Base-by-base conservation (phyloP, 192 early-diverging fungal species). In the Gorgonomyces haynaldii region DNA sequence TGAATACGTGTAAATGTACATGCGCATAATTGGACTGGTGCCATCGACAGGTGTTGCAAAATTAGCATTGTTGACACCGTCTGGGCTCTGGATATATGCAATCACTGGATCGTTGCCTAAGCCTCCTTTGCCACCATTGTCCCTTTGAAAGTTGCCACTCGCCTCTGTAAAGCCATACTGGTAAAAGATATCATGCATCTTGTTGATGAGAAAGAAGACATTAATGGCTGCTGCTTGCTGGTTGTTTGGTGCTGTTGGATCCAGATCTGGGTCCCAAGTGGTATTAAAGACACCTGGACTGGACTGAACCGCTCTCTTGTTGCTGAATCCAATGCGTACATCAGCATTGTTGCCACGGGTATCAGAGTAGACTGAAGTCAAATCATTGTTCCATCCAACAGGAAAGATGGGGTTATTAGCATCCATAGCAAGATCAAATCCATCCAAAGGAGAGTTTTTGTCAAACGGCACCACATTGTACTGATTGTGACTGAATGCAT, bases 361-460 rank as follows among this genome's bases (percentile, higher is more conserved):
- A 21, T 20, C 41, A 32, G 37, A 37, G 46, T 30, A 20, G 16
- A 22, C 12, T 8, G 28, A 13, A 10, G 17, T 37, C 8, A 6
- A 6, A 23, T 50, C 32, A 34, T 12, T 20, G 43, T 16, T 17
- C 43, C 43, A 45, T 22, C 43, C 43, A 5, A 9, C n/a, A n/a
- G 43, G 43, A 16, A 17, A 45, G n/a, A n/a, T n/a, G n/a, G n/a
- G n/a, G n/a, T n/a, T n/a, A n/a, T n/a, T n/a, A n/a, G n/a, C n/a
- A n/a, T 77, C 60, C 91, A 88, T 56, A 92, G 84, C 72, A 88
- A 83, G 55, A 77, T 79, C 48, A 86, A 93, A 63, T 96, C 87
- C 57, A n/a, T n/a, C n/a, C n/a, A n/a, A n/a, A n/a, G n/a, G n/a
- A n/a, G n/a, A n/a, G n/a, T n/a, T n/a, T n/a, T n/a, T n/a, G n/a